A percentile compares a stretch with the other conserved stretches of the same genome.
phyloP scores from a whole-genome alignment of 169 alveolate species.

The Eimeria falciformis region DNA sequence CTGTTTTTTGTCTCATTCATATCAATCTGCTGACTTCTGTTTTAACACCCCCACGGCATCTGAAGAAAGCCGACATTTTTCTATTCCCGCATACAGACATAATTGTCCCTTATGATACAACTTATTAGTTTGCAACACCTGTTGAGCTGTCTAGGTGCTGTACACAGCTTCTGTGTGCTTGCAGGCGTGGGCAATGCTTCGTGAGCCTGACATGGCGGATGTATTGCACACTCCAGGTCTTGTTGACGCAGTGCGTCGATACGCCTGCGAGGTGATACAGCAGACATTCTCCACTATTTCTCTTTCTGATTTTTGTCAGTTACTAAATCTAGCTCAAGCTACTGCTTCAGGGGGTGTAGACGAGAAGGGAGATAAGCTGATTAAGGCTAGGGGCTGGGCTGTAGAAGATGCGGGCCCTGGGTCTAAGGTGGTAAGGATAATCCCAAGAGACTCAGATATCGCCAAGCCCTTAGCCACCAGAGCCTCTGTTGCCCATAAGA shows the following conservation, averaged over 20 bases:
- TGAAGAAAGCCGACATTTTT: too few species aligned
- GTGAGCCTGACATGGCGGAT: conserved; percentile 65
- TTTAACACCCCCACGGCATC: too few species aligned
- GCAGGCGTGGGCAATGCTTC: conserved; percentile 66
- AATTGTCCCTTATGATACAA: too few species aligned
- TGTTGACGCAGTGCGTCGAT: conserved; percentile 66
- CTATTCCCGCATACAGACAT: too few species aligned
- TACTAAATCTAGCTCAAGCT: conserved; percentile 1
- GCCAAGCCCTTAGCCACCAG: conserved; percentile 56
- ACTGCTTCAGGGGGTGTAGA: background rate
- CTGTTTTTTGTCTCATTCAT: too few species aligned
- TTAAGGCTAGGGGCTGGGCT: conserved; percentile 40
- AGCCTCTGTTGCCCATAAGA: conserved; percentile 54
- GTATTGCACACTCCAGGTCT: conserved; percentile 61
- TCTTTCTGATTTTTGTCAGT: conserved; percentile 20
- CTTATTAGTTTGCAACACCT: background rate
- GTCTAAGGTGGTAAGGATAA: background rate
- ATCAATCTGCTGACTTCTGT: too few species aligned
- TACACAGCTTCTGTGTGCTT: background rate
- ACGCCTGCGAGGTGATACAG: conserved; percentile 67
- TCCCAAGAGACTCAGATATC: conserved; percentile 31
- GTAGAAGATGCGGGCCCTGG: conserved; percentile 40
- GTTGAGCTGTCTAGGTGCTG: background rate
- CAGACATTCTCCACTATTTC: conserved; percentile 55
- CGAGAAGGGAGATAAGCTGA: conserved; percentile 58